Percentiles rank a stretch among this genome's conserved stretches.
Evolutionary conservation across 1,139 yeast genomes (phyloP).

Genomic region (Lodderomyces metapsilosis): DNA sequence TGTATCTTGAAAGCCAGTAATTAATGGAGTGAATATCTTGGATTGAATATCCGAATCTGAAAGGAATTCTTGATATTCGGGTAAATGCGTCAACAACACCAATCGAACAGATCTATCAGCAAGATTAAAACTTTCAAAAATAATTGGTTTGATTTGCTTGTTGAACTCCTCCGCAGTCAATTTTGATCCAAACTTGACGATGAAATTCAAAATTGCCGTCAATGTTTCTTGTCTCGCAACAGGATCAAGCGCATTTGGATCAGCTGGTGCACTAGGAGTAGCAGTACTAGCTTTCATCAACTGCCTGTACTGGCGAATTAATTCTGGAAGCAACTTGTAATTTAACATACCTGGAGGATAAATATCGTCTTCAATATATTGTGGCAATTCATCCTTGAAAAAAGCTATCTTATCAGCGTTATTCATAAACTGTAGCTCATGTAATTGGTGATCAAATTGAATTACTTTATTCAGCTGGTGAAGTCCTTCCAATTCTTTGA

Average conservation of each 20-base stretch:
- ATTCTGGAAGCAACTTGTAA: conserved; percentile 65
- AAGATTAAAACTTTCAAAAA: conserved; percentile 60
- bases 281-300: conserved; percentile 18
- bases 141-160: conserved; percentile 57
- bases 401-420: conserved; percentile 53
- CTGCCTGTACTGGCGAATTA: conserved; percentile 38
- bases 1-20: conserved; percentile 83
- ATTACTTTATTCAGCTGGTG: conserved; percentile 47
- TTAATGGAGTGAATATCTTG: conserved; percentile 63
- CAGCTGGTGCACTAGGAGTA: conserved; percentile 16
- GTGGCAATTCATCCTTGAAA: conserved; percentile 45
- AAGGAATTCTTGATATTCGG: conserved; percentile 51
- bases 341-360: conserved; percentile 65
- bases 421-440: conserved; percentile 50
- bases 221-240: conserved; percentile 30
- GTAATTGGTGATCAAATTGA: conserved; percentile 45
- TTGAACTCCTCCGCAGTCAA: conserved; percentile 41
- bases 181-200: conserved; percentile 44
- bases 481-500: conserved; percentile 40
- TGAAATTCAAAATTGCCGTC: conserved; percentile 45
- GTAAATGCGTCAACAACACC: conserved; percentile 62
- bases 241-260: conserved; percentile 22
- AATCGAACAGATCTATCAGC: conserved; percentile 79
- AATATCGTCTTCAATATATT: conserved; percentile 23
- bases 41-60: conserved; percentile 65